Base-by-base conservation (phyloP, 768 basidiomycete species). In the Suillus fuscotomentosus region DNA sequence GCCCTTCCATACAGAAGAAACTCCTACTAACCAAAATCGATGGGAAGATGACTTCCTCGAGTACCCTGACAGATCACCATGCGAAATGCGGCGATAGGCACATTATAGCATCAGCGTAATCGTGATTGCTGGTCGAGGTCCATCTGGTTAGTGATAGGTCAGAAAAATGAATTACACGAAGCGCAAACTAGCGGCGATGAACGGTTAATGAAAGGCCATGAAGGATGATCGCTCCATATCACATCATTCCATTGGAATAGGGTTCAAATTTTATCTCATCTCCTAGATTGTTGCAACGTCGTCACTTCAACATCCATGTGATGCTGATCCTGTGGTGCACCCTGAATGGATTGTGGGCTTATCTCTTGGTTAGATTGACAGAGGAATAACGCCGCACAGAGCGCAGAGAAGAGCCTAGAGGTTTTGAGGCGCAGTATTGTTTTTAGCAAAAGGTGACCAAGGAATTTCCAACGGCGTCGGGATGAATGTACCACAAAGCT, bases 91-190 rank as follows among this genome's bases (percentile, higher is more conserved):
- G 57, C 57, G 14, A 59, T 17, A 59, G 41, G 17, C 6, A 42
- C 24, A 59, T 31, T 27, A 57, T 57, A 57, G 15, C 17, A 59
- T 59, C 56, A 7, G 22, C 56, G 24, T 57, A 57, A 57, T 39
- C 39, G 17, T 27, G 41, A 41, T 17, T 59, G 20, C 10, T 36
- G 34, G 34, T 59, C 24, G 41, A 59, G 41, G 57, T 31, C 27
- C 27, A 42, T 59, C 57, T 59, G 57, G 41, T 59, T 42, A 59
- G 57, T 27, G 38, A 41, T 57, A 39, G 24, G 56, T 24, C 38
- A 17, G 56, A 57, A 20, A 15, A 59, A 42, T 41, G 56, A 24
- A 57, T 34, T n/a, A 3, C 15, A 57, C 15, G 56, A 57, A 34
- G 53, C 38, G 56, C 41, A 20, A 13, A 20, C 57, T 11, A 42